These are phyloP conservation scores for Nakaseomyces nivariensis DNA, from an alignment of 1,139 yeast genomes.

Conservation along the genomic window DNA sequence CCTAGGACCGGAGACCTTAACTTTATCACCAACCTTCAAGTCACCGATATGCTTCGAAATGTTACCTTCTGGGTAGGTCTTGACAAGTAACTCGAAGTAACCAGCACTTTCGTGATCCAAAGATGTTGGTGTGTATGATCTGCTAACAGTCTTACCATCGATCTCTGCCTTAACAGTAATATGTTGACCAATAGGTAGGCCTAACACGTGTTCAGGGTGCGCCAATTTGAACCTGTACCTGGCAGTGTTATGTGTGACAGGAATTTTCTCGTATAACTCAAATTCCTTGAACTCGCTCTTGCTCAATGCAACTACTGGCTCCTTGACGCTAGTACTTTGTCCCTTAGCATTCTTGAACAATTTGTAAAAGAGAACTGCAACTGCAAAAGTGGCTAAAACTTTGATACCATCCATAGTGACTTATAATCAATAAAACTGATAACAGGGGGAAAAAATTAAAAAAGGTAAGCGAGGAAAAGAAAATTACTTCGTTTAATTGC, in stretches of 20 bases:
- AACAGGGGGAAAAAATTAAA: too few relatives aligned
- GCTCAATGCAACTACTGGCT: neutral
- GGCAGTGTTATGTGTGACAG: slow-evolving; percentile 74
- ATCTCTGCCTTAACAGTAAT: slow-evolving; percentile 66
- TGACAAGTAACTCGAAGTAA: slow-evolving; percentile 78
- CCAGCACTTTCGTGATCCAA: slow-evolving; percentile 73
- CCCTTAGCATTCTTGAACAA: neutral
- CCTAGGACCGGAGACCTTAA: slow-evolving; percentile 83
- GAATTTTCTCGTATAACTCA: slow-evolving; percentile 72
- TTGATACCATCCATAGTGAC: neutral
- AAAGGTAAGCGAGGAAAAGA: too few relatives aligned
- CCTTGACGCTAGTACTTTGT: neutral
- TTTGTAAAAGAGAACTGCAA: neutral
- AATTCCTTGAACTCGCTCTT: slow-evolving; percentile 54
- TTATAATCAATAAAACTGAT: too few relatives aligned
- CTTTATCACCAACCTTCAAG: slow-evolving; percentile 58
- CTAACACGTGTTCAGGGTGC: slow-evolving; percentile 60
- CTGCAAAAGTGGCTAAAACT: neutral
- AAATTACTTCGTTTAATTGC: too few relatives aligned
- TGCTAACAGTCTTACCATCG: slow-evolving; percentile 72
- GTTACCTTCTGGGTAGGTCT: slow-evolving; percentile 88
- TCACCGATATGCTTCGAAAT: slow-evolving; percentile 68
- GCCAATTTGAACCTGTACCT: slow-evolving; percentile 83
- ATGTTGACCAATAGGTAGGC: slow-evolving; percentile 94
- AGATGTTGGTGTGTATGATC: slow-evolving; percentile 92